A percentile compares a stretch with the other conserved stretches of the same genome.
Conservation (phyloP, 1,284 basidiomycete genomes). For the Ganoderma leucocontextum region DNA sequence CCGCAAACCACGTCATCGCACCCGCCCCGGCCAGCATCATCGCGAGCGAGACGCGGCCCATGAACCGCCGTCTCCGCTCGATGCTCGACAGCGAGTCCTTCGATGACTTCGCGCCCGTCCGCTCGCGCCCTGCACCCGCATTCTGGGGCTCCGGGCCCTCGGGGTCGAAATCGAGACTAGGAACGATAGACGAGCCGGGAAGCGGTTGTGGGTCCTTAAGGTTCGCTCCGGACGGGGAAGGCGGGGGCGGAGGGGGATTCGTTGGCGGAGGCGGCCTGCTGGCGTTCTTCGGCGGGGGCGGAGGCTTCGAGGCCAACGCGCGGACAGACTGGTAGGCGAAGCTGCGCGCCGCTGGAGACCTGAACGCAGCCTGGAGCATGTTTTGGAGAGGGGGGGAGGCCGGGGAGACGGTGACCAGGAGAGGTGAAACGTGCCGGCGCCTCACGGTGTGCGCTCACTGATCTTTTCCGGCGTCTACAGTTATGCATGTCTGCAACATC, state of each 20-base stretch:
- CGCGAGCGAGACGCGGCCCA: constrained; percentile 58
- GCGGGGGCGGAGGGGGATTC: constrained; percentile 25
- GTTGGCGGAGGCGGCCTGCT: constrained; percentile 14
- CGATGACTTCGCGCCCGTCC: constrained; percentile 78
- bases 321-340: constrained; percentile 34
- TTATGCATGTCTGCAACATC: too few relatives aligned
- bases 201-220: constrained; percentile 18
- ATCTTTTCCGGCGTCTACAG: constrained; percentile 21
- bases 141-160: constrained; percentile 34
- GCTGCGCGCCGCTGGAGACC: constrained; percentile 27
- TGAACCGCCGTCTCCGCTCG: constrained; percentile 68
- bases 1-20: constrained; percentile 45
- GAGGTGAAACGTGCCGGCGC: constrained; percentile 25
- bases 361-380: constrained; percentile 32
- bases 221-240: constrained; percentile 23
- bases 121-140: constrained; percentile 31
- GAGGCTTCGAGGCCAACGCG: constrained; percentile 37
- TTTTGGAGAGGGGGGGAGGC: constrained; percentile 1
- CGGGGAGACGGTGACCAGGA: constrained; percentile 20
- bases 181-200: constrained; percentile 34
- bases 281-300: constrained; percentile 33
- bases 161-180: constrained; percentile 43
- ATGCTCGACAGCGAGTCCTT: constrained; percentile 76
- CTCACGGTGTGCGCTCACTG: constrained; percentile 4
- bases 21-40: constrained; percentile 60